Conservation (phyloP, 768 basidiomycete genomes). For the Suillus paluster region DNA sequence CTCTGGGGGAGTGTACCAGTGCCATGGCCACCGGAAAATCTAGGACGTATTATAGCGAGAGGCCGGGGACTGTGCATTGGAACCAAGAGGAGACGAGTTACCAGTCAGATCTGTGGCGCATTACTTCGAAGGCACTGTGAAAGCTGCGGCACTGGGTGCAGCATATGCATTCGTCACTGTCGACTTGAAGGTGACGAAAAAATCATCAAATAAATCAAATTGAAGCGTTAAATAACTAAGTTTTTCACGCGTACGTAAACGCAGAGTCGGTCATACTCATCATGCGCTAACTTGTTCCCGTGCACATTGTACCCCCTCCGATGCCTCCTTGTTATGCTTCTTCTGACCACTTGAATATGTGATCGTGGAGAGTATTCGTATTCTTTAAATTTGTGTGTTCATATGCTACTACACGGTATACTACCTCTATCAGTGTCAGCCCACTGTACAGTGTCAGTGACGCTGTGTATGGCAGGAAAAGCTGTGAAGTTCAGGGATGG, state of each 20-base stretch:
- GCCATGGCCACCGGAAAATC: neutral
- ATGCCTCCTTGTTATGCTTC: neutral
- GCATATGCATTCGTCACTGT: neutral
- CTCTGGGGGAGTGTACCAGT: conserved; percentile 40
- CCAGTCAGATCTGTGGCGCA: neutral
- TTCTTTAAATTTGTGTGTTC: conserved; percentile 44
- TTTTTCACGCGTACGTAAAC: neutral
- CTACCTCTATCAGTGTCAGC: conserved; percentile 58
- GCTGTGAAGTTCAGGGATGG: conserved; percentile 79
- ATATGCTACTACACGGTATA: conserved; percentile 42
- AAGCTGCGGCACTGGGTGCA: neutral
- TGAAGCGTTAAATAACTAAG: neutral
- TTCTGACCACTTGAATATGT: conserved; percentile 1
- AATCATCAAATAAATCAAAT: no score
- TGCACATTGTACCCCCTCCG: neutral
- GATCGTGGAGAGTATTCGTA: conserved; percentile 35
- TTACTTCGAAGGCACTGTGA: neutral
- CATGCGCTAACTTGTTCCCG: neutral
- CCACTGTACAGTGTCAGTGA: conserved; percentile 73
- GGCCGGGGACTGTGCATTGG: no score
- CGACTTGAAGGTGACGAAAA: neutral
- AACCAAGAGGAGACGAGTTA: no score
- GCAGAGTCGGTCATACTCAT: no score
- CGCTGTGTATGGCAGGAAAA: conserved; percentile 62
- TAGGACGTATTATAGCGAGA: neutral